Evolutionary conservation across 306 rosid species (phyloP), one percentile per base, ranked within the genome.

Genomic region (Betula pendula): DNA sequence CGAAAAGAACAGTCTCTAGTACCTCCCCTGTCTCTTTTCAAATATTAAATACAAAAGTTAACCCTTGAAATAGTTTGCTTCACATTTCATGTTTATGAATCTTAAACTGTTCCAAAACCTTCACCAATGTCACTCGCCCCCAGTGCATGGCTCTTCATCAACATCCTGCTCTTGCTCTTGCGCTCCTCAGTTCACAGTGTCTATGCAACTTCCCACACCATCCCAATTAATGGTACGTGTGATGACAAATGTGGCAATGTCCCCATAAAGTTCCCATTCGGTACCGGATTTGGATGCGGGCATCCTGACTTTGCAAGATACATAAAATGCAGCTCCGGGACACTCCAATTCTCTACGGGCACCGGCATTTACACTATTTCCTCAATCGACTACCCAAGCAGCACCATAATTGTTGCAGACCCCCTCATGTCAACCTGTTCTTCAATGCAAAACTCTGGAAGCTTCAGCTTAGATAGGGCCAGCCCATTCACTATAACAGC

Each of bases 221-320:
- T 63, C 50, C 84, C 86, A 45, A 59, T 78, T 7, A 82, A 80
- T 12, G 80, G 76, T 35, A 79, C 82, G 22, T 82, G 88, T 31
- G 79, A 72, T 14, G 68, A 25, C 76, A 76, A 75, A 1, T 88
- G 87, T 60, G 89, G 89, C 13, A 48, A 70, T 7, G 73, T 85
- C 65, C 79, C 87, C 13, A 79, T 88, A 4, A 88, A 79, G 73
- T 85, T 60, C 80, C 91, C 91, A 0, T 88, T 88, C 3, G 91
- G 89, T 71, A 81, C 89, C 17, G 89, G 79, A 0, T 83, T 81
- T 35, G 91, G 89, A n/a, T 88, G 91, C 19, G 91, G 91, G 47
- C 91, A 88, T 84, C 91, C 91, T 17, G 81, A 79, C 67, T 88
- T 88, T 47, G 56, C 87, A 3, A 73, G 83, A 53, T 65, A 76